Evolutionary conservation across 805 yeast genomes (phyloP), one percentile per base, ranked within the genome.

Genomic region (Kazachstania viticola): DNA sequence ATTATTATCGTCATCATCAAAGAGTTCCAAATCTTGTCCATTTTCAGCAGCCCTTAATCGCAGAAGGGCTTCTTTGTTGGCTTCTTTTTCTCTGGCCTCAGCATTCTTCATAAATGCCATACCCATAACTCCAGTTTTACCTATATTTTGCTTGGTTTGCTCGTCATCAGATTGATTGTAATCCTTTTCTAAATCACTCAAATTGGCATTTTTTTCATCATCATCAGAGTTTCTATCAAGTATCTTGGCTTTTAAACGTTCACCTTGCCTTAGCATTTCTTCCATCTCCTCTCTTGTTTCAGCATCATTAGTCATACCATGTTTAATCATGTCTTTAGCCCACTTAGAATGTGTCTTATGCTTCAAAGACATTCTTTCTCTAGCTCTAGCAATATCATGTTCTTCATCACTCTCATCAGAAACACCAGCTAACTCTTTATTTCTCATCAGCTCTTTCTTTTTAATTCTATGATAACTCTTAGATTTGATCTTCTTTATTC

Each of bases 81-180:
- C 73, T 33, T 68, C 65, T 36, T 65, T 69, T 39, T 73, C 71
- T 42, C 76, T 69, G 34, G 75, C 76, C 39, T 79, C 94, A 1
- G 97, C 97, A 38, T 79, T 79, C 42, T 69, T 77, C 97, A 88
- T 88, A 56, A 88, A 88, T 43, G 87, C 94, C 97, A 91, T 91
- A 30, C 75, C 79, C 69, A 88, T 60, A 14, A 88, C 77, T 34
- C 97, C 96, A n/a, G 69, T 60, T 55, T 87, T 88, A 14, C 91
- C 87, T n/a, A 76, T 54, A 28, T 63, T 67, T 21, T 61, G 56
- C 21, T 55, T 53, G 2, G 45, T 46, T 3, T 51, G 61, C 9
- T 51, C 52, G 7, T 54, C 51, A n/a, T 57, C 51, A 17, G 57
- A 62, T 5, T 56, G 51, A 33, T 65, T 67, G 22, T 67, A 65